phyloP scores from a whole-genome alignment of 169 alveolate species.

The Pseudocohnilembus persalinus region DNA sequence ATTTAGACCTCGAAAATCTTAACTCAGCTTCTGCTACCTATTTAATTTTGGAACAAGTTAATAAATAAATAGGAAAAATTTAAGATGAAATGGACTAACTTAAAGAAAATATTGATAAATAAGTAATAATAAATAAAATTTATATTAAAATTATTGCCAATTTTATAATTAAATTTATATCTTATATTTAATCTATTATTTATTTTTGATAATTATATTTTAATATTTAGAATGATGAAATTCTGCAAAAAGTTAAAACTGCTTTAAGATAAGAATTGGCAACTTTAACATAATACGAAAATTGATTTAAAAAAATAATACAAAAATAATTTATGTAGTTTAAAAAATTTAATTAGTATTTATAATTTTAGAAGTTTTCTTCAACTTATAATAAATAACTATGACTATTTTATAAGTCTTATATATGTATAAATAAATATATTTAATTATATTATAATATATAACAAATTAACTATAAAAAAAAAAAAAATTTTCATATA shows the following conservation, averaged over 20 bases:
- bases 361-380: not conserved
- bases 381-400: no score
- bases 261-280: slow-evolving; percentile 31
- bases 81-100: not conserved
- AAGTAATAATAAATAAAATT: no score
- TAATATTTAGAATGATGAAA: slow-evolving; percentile 18
- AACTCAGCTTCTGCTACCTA: slow-evolving; percentile 34
- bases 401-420: not conserved
- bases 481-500: no score
- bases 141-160: no score
- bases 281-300: not conserved
- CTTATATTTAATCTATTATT: not conserved
- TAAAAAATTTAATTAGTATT: no score
- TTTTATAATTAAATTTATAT: no score
- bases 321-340: no score
- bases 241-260: slow-evolving; percentile 19
- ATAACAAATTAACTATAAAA: no score
- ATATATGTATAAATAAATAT: no score
- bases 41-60: slow-evolving; percentile 31
- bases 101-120: not conserved
- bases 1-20: slow-evolving; percentile 4
- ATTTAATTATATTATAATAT: no score
- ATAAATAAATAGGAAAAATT: slow-evolving; percentile 19
- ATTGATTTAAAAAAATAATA: no score
- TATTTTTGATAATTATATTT: not conserved